Conservation (phyloP, 1,284 basidiomycete species). For the Pseudozyma sp. region DNA sequence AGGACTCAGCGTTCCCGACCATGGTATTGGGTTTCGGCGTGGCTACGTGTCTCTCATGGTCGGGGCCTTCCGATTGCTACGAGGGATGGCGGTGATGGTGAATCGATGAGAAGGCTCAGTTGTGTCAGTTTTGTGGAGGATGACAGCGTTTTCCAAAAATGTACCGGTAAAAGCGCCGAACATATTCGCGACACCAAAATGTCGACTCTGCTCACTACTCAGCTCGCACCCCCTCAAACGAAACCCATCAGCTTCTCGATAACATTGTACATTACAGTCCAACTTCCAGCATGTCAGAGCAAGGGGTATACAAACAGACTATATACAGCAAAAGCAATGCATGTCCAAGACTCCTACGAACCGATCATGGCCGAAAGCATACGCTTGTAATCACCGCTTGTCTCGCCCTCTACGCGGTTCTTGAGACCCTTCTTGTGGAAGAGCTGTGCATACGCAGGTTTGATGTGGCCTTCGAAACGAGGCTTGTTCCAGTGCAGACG, state of each 20-base stretch:
- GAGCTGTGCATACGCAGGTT: slow-evolving; percentile 62
- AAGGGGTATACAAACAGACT: slow-evolving; percentile 11
- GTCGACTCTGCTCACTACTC: neutral
- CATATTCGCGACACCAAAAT: slow-evolving; percentile 2
- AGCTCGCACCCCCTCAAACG: neutral
- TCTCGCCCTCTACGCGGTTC: slow-evolving; percentile 60
- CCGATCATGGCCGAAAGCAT: slow-evolving; percentile 57
- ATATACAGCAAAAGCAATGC: slow-evolving; percentile 13
- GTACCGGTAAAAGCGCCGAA: slow-evolving; percentile 3
- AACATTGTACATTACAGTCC: neutral
- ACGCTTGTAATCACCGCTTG: slow-evolving; percentile 61
- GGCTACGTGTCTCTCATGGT: too few species aligned
- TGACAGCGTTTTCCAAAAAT: slow-evolving; percentile 1
- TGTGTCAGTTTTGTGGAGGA: slow-evolving; percentile 11
- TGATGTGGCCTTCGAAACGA: slow-evolving; percentile 60
- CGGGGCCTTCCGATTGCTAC: too few species aligned
- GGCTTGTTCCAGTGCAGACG: slow-evolving; percentile 64
- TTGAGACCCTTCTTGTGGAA: slow-evolving; percentile 61
- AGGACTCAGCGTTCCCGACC: slow-evolving; percentile 12
- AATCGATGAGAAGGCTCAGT: too few species aligned
- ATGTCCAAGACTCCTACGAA: slow-evolving; percentile 10
- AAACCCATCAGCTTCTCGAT: neutral
- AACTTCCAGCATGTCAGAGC: too few species aligned
- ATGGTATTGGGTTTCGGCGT: neutral
- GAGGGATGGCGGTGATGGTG: slow-evolving; percentile 7